These are phyloP conservation scores for Phaffia tasmanica DNA, from an alignment of 768 basidiomycete species.

Conservation along the genomic window DNA sequence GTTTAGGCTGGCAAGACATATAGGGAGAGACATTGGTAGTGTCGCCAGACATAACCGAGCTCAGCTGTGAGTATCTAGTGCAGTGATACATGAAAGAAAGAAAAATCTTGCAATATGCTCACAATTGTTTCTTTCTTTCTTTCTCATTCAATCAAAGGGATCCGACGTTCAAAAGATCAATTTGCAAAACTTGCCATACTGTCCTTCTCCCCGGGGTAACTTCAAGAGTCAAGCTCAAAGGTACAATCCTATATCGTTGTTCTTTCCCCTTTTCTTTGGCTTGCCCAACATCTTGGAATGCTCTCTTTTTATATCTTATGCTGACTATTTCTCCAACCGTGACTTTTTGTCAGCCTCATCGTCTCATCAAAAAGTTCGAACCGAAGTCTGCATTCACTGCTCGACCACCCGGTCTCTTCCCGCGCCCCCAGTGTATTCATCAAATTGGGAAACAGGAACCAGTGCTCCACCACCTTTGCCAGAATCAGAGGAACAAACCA, in stretches of 20 bases:
- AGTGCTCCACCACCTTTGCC: too few relatives aligned
- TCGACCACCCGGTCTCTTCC: too few relatives aligned
- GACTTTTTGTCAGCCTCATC: too few relatives aligned
- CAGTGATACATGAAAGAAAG: neutral
- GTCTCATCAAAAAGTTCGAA: too few relatives aligned
- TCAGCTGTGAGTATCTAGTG: conserved; percentile 30
- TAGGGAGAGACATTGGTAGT: conserved; percentile 28
- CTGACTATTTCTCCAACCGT: too few relatives aligned
- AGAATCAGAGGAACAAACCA: too few relatives aligned
- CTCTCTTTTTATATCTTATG: too few relatives aligned
- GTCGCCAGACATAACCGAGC: conserved; percentile 34
- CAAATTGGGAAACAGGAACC: too few relatives aligned
- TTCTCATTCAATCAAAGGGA: conserved; percentile 28
- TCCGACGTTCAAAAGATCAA: conserved; percentile 32
- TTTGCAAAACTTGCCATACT: conserved; percentile 32
- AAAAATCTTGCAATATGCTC: neutral
- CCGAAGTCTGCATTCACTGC: too few relatives aligned
- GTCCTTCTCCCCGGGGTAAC: conserved; percentile 35
- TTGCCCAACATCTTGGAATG: too few relatives aligned
- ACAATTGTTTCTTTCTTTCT: neutral
- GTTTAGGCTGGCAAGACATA: conserved; percentile 27
- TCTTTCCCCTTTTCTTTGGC: too few relatives aligned
- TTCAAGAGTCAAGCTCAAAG: conserved; percentile 29
- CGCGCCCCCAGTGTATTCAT: too few relatives aligned
- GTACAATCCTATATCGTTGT: conserved; percentile 26